phyloP scores from a whole-genome alignment of 805 yeast genomes.

The Saccharomycopsis microspora region DNA sequence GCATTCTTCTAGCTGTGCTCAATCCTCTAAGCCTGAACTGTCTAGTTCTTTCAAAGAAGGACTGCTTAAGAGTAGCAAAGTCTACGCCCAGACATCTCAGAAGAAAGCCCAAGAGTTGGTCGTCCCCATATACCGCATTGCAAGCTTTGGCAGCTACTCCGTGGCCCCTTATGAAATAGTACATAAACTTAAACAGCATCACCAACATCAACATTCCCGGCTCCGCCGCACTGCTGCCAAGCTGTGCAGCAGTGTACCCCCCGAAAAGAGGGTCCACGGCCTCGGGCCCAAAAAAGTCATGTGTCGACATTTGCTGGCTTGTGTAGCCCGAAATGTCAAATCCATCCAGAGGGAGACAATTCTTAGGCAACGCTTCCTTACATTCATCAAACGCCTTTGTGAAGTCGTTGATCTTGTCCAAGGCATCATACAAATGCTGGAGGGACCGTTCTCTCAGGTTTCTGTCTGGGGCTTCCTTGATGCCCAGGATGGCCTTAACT shows the following conservation, averaged over 20 bases:
- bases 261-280: not conserved
- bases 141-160: constrained; percentile 8
- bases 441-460: not conserved
- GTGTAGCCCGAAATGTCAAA: constrained; percentile 9
- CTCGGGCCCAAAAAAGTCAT: no score
- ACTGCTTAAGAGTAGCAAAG: not conserved
- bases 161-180: constrained; percentile 7
- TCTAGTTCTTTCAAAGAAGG: not conserved
- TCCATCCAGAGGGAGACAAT: constrained; percentile 8
- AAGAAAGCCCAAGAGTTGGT: not conserved
- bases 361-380: constrained; percentile 8
- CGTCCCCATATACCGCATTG: not conserved
- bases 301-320: not conserved
- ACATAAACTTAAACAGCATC: constrained; percentile 3
- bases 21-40: not conserved
- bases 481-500: not conserved
- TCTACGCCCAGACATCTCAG: not conserved
- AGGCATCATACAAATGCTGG: constrained; percentile 1
- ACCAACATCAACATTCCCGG: not conserved
- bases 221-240: not conserved
- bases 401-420: constrained; percentile 9
- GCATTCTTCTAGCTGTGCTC: constrained; percentile 1
- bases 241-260: not conserved
- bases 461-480: constrained; percentile 1
- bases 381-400: constrained; percentile 7